Percentiles rank a stretch among this genome's conserved stretches.
Conservation (phyloP, 345 rosid species). For the Eucalyptus viminalis region DNA sequence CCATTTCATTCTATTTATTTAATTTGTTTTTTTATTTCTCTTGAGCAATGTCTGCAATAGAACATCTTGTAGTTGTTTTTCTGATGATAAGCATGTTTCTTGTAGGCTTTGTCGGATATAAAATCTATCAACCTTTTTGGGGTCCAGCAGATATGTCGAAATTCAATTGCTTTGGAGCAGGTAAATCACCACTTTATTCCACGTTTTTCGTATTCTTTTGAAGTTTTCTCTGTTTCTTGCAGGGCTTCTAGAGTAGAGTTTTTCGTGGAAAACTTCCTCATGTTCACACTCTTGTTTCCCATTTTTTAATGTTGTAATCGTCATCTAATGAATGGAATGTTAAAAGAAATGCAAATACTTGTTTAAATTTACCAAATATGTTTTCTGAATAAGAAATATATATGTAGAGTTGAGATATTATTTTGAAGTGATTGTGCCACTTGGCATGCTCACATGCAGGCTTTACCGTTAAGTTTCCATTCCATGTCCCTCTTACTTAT, state of each 20-base stretch:
- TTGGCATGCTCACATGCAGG: neutral
- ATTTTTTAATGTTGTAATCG: neutral
- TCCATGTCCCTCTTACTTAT: neutral
- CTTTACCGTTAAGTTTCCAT: neutral
- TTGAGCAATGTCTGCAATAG: neutral
- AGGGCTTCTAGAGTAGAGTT: neutral
- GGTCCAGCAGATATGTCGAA: conserved; percentile 96
- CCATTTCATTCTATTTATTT: neutral
- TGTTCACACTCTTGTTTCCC: neutral
- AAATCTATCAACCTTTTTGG: conserved; percentile 90
- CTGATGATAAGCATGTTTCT: neutral
- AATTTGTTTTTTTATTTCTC: neutral
- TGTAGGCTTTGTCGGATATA: conserved; percentile 78
- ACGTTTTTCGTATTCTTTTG: neutral
- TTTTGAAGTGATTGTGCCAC: neutral
- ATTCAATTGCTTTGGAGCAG: conserved; percentile 95
- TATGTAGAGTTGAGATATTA: neutral
- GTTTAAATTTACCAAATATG: neutral
- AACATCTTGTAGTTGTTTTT: neutral
- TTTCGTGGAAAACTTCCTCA: neutral
- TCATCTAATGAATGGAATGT: neutral
- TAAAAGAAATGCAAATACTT: neutral
- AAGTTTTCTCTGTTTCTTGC: neutral
- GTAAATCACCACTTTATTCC: conserved; percentile 16
- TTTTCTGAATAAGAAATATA: neutral